Evolutionary conservation across 1,284 basidiomycete genomes (phyloP), one percentile per base, ranked within the genome.

Genomic region (Microbotryum lychnidis-dioicae): DNA sequence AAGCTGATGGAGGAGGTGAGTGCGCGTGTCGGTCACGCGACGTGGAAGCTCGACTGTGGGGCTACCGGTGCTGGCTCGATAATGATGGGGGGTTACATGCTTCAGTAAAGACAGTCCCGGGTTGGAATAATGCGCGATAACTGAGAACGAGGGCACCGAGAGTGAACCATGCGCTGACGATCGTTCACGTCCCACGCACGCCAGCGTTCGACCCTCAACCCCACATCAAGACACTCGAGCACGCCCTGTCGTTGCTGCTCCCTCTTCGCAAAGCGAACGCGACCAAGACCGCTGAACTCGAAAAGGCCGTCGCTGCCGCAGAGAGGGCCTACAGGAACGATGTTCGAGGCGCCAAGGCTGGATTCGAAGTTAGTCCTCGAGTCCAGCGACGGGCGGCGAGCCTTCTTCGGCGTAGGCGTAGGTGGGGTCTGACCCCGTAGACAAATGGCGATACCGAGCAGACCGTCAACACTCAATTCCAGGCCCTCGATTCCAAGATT

Each of bases 251-350:
- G 75, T 83, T 82, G 60, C 82, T 99, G 37, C 87, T 96, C 55
- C 80, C 84, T 2, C 82, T 97, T 6, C 82, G 93, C 37, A 86
- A 87, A 69, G 87, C 94, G 76, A 87, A 97, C 6, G 87, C 94
- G 64, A 80, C 84, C 16, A 87, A 87, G 75, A 91, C 89, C 0
- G 87, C 91, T 73, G 86, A 88, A 71, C 87, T 96, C 78, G 92
- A 97, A 77, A 89, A 89, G 76, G 86, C 86, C 65, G 93, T 97
- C 18, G 82, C 89, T 55, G 83, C 88, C 1, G 86, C 92, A 7
- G 93, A 98, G 75, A 79, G 90, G 61, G 92, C 97, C 69, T 98
- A 98, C 73, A 88, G 90, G 2, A 89, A 87, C 77, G 90, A 91
- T 75, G 88, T 98, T 81, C 80, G 82, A 21, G 92, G 97, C 66